Conservation (phyloP, 257 asterid species). For the Solanum virginianum region DNA sequence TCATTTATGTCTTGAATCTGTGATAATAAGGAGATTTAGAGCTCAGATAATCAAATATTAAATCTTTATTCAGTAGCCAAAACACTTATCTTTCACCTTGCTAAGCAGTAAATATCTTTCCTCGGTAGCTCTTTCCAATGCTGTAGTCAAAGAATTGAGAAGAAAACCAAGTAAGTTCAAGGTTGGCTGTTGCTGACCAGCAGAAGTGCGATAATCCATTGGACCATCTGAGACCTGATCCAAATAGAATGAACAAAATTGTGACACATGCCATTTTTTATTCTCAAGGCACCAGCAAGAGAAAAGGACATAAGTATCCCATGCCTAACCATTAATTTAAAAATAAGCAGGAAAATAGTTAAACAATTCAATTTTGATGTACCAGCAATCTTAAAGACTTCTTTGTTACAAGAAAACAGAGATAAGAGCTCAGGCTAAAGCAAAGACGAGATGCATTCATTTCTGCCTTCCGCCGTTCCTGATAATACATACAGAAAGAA, state of each 20-base stretch:
- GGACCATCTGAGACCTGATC: slow-evolving; percentile 59
- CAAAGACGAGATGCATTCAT: slow-evolving; percentile 60
- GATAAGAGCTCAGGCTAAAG: slow-evolving; percentile 90
- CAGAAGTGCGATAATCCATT: slow-evolving; percentile 32
- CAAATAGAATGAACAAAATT: slow-evolving; percentile 1
- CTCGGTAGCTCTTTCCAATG: slow-evolving; percentile 68
- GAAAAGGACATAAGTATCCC: background rate
- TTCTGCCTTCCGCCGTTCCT: slow-evolving; percentile 61
- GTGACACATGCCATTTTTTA: background rate
- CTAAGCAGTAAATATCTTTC: slow-evolving; percentile 73
- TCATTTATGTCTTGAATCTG: slow-evolving; percentile 93
- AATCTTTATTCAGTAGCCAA: background rate
- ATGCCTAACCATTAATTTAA: background rate
- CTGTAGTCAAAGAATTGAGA: slow-evolving; percentile 50
- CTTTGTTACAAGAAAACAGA: slow-evolving; percentile 70
- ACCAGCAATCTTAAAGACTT: slow-evolving; percentile 77
- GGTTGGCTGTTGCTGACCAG: slow-evolving; percentile 69
- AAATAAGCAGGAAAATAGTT: background rate
- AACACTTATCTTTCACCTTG: slow-evolving; percentile 36
- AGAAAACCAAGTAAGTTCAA: slow-evolving; percentile 44
- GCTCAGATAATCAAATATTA: background rate
- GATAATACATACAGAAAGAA: slow-evolving; percentile 13
- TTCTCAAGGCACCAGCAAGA: background rate
- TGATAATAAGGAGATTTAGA: background rate
- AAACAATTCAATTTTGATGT: background rate